Evolutionary conservation across 768 basidiomycete genomes (phyloP).

Genomic region (Lanmaoa rubissima): DNA sequence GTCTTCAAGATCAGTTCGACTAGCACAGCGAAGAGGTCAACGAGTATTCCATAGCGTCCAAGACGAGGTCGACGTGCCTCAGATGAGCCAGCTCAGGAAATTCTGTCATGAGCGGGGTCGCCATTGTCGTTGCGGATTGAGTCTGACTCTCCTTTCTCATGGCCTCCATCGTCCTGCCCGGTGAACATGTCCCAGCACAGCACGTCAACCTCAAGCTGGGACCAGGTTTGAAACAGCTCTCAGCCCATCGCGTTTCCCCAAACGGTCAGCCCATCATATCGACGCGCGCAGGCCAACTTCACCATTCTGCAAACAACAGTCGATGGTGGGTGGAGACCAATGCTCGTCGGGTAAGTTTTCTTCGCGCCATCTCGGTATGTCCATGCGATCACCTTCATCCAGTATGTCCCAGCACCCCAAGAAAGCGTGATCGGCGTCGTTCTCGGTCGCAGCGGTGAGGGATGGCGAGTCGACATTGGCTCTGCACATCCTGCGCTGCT

Average conservation of each 20-base stretch:
- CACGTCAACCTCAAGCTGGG: slow-evolving; percentile 84
- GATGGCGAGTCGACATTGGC: slow-evolving; percentile 93
- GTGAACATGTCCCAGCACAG: slow-evolving; percentile 70
- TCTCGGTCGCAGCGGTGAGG: slow-evolving; percentile 78
- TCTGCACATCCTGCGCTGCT: slow-evolving; percentile 80
- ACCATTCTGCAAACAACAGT: slow-evolving; percentile 68
- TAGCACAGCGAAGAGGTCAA: slow-evolving; percentile 31
- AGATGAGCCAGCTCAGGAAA: slow-evolving; percentile 73
- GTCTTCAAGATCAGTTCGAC: slow-evolving; percentile 90
- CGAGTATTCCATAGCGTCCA: not conserved
- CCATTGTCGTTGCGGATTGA: slow-evolving; percentile 19
- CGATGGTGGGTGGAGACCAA: slow-evolving; percentile 91
- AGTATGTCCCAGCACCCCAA: slow-evolving; percentile 91
- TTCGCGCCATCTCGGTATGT: not conserved
- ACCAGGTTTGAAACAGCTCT: slow-evolving; percentile 68
- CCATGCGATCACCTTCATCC: slow-evolving; percentile 4
- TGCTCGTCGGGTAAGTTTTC: slow-evolving; percentile 67
- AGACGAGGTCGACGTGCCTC: slow-evolving; percentile 48
- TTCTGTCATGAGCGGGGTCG: slow-evolving; percentile 50
- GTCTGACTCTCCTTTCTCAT: slow-evolving; percentile 32
- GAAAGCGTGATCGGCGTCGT: slow-evolving; percentile 89
- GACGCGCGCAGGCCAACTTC: slow-evolving; percentile 68
- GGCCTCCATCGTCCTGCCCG: slow-evolving; percentile 69
- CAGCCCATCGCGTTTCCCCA: slow-evolving; percentile 28
- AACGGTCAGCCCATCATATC: slow-evolving; percentile 39